Percentiles rank a stretch among this genome's conserved stretches.
These are phyloP conservation scores for Phytopythium montanum DNA, from an alignment of 352 stramenopile genomes.

Conservation along the genomic window DNA sequence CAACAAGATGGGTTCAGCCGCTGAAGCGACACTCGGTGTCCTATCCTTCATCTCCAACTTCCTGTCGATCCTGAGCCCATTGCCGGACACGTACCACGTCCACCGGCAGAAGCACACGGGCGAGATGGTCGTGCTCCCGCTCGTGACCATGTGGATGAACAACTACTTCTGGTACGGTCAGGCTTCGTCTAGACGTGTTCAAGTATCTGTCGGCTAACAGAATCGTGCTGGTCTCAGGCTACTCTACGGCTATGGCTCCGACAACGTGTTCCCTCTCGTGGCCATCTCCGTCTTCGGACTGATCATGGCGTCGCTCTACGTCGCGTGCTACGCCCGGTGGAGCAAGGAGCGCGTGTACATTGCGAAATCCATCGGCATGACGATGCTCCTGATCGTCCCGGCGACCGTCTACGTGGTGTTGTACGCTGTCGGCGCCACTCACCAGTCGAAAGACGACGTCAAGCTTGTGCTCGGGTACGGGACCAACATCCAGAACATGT, in stretches of 20 bases:
- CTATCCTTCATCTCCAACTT: constrained; percentile 17
- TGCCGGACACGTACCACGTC: constrained; percentile 24
- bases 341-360: constrained; percentile 1
- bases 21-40: constrained; percentile 11
- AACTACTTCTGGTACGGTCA: constrained; percentile 27
- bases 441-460: constrained; percentile 1
- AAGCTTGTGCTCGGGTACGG: constrained; percentile 1
- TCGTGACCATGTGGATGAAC: constrained; percentile 40
- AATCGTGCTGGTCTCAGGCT: neutral
- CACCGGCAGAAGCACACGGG: constrained; percentile 14
- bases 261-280: neutral
- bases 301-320: neutral
- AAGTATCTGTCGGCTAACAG: neutral
- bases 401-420: neutral
- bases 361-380: neutral
- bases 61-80: constrained; percentile 27
- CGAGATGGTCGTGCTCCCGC: constrained; percentile 33
- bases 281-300: neutral
- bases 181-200: neutral
- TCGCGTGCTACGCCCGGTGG: neutral
- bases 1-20: neutral
- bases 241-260: neutral
- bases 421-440: neutral
- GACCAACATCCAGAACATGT: constrained; percentile 3
- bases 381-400: neutral